Base-by-base conservation (phyloP, 2,329 filamentous ascomycete species). In the Tolypocladium tundrense region DNA sequence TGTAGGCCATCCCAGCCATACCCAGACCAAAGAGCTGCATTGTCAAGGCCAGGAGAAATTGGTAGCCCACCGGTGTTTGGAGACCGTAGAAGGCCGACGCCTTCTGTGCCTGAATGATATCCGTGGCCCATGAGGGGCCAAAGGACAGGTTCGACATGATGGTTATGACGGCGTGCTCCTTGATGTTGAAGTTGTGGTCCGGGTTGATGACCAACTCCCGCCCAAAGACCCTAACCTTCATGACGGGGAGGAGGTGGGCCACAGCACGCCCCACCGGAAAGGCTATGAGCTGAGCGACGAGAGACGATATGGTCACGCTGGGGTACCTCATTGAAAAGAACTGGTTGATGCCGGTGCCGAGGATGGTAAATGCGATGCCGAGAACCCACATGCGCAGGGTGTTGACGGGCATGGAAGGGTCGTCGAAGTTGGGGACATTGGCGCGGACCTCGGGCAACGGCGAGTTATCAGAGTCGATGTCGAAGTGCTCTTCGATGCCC, bases 21-120 rank as follows among this genome's bases (percentile, higher is more conserved):
- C 82, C 82, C 60, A 85, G 84, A 3, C 84, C 84, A 53, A 84
- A 80, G 63, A 83, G 74, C 60, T 85, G 79, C 1, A 80, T 83
- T n/a, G 81, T 82, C 59, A 86, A 77, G 14, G 76, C 77, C 58
- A 86, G 74, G 27, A 85, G 70, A 2, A 85, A 69, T 63, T 84
- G 78, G 65, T 82, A 85, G 4, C 77, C 76, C 70, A 80, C 83
- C 37, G 81, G 76, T 21, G 80, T 75, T 4, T 72, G 71, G 61
- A 79, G 21, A n/a, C 54, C 54, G 16, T 50, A 58, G 24, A 58
- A 58, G 1, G 56, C 42, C 19, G 43, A 48, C 19, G 33, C 56
- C 33, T 48, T 42, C 21, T 54, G 42, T 19, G 56, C 56, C 24
- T 51, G 50, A 19, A 58, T 53, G 24, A 53, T 53, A n/a, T 58